phyloP scores from a whole-genome alignment of 768 basidiomycete species.

The Mycena vulgaris region DNA sequence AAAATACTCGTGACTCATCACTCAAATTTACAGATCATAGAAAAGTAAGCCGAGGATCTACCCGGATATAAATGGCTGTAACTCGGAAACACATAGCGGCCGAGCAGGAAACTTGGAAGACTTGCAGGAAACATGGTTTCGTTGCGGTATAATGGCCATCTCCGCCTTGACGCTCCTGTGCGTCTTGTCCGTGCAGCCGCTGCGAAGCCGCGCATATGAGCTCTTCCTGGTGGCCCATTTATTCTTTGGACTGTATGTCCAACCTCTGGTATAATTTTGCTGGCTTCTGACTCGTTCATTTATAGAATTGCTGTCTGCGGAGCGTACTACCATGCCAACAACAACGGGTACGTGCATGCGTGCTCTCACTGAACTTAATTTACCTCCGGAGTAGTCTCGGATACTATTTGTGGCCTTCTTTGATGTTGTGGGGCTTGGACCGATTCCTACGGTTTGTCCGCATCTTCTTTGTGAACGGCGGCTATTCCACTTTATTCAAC shows the following conservation, averaged over 20 bases:
- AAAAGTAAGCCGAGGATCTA: constrained; percentile 15
- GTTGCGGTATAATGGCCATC: constrained; percentile 55
- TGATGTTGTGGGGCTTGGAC: constrained; percentile 65
- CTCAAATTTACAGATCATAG: constrained; percentile 13
- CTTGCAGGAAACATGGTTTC: constrained; percentile 48
- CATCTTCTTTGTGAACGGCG: constrained; percentile 46
- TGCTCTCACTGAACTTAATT: not conserved
- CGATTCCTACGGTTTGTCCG: constrained; percentile 56
- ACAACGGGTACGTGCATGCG: constrained; percentile 10
- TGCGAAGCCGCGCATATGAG: constrained; percentile 66
- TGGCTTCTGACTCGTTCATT: not conserved
- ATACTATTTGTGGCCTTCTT: constrained; percentile 61
- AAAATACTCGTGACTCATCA: not conserved
- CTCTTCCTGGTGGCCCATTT: constrained; percentile 67
- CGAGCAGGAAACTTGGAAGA: constrained; percentile 31
- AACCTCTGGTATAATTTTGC: not conserved
- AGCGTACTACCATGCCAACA: constrained; percentile 28
- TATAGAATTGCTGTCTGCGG: constrained; percentile 19
- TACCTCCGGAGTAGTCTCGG: constrained; percentile 24
- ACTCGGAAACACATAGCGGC: constrained; percentile 20
- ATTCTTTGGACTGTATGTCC: constrained; percentile 53
- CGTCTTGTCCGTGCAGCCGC: constrained; percentile 63
- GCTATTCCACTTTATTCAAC: constrained; percentile 15
- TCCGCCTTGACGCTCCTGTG: constrained; percentile 59
- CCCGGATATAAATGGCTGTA: not conserved